Evolutionary conservation across 2,329 filamentous ascomycete species (phyloP), one percentile per base, ranked within the genome.

Genomic region (Aureobasidium sp.): DNA sequence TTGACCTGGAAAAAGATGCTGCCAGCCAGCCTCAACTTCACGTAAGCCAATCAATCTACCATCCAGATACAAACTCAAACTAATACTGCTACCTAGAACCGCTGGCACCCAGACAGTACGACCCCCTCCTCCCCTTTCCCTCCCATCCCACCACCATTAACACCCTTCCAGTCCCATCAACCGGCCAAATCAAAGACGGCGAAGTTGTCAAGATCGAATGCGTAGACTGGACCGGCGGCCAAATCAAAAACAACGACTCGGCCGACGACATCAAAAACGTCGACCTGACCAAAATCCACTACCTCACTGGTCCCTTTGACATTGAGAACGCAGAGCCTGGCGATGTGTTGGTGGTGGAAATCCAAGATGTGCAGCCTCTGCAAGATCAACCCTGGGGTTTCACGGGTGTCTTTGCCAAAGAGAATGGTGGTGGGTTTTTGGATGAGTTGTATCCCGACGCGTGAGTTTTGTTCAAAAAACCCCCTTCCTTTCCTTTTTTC

Each of bases 191-290:
- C 63, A 83, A 86, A 62, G 83, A 90, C 63, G 85, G 84, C 25
- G 90, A 95, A 71, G 87, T 87, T 0, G 90, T 95, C 60, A 95
- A 94, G 70, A 95, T 95, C 59, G 88, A 95, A 74, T 95, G 90
- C 63, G 75, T 93, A 6, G 88, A 94, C 71, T 94, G 88, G 64
- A 73, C 70, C 0, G 65, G 64, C 19, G 90, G 90, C 2, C 90
- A 95, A 63, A 95, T 95, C 63, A 78, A 80, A 53, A 95, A 96
- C 70, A 85, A 91, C 59, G 90, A 96, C 68, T 86, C 79, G 27
- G 90, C 90, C n/a, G 86, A 95, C 63, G 90, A 96, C 64, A 73
- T 95, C 55, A 82, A 83, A 57, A 84, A 93, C 59, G 85, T 94
- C 48, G 90, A 95, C 64, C 74, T 96, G 3, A 94, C 87, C 19